These are phyloP conservation scores for Wakefieldia striispora DNA, from an alignment of 768 basidiomycete genomes.

Conservation along the genomic window DNA sequence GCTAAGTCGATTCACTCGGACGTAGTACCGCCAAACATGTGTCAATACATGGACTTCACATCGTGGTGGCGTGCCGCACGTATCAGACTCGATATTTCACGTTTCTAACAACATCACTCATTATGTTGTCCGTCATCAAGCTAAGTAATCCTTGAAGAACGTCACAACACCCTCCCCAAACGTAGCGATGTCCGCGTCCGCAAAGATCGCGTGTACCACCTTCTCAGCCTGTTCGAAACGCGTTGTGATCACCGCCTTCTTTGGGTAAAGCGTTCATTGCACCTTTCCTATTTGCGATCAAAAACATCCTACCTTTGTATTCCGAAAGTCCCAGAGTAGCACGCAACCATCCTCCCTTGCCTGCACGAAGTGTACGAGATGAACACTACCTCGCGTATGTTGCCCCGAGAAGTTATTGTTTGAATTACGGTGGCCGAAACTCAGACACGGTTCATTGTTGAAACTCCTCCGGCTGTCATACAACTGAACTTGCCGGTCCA, in stretches of 20 bases:
- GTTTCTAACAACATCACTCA: neutral
- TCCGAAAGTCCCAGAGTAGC: conserved; percentile 50
- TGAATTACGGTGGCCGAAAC: conserved; percentile 42
- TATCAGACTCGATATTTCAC: conserved; percentile 3
- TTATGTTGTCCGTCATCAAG: conserved; percentile 8
- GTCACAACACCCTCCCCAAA: conserved; percentile 40
- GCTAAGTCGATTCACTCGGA: neutral
- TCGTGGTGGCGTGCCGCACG: conserved; percentile 12
- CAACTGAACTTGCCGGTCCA: conserved; percentile 48
- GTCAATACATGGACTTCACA: conserved; percentile 8
- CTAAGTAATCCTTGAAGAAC: conserved; percentile 35
- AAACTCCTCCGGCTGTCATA: conserved; percentile 47
- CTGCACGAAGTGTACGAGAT: conserved; percentile 42
- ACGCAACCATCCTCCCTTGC: conserved; percentile 45
- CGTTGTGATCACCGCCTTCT: conserved; percentile 38
- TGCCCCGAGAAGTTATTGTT: conserved; percentile 22
- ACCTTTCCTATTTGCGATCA: conserved; percentile 11
- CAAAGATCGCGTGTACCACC: conserved; percentile 41
- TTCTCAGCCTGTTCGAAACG: conserved; percentile 32
- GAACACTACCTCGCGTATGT: conserved; percentile 40
- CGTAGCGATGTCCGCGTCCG: conserved; percentile 39
- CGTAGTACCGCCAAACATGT: conserved; percentile 21
- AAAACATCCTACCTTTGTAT: conserved; percentile 38
- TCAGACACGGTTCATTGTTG: conserved; percentile 37
- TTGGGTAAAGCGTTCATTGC: conserved; percentile 20